Base-by-base conservation (phyloP, 2,329 filamentous ascomycete species). In the Lithohypha guttulata region DNA sequence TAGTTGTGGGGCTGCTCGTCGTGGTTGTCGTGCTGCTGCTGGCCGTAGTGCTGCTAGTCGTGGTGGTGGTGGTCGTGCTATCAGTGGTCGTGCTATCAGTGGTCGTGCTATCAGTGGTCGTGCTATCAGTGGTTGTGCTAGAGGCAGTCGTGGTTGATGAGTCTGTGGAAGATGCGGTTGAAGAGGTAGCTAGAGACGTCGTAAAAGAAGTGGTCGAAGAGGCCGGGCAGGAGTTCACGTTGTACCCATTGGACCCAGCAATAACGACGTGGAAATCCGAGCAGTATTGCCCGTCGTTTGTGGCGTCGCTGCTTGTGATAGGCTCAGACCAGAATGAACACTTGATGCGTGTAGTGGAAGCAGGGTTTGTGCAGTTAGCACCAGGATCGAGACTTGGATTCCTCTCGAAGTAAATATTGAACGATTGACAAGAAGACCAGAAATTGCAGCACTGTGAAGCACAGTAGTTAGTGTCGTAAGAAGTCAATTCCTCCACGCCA, bases 361-460 rank as follows among this genome's bases (percentile, higher is more conserved):
- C 42, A 13, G 23, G 20, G 29, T 47, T 21, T 26, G 44, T 44
- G 46, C 61, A 63, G 10, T 35, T 41, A 17, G 37, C 51, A 11
- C 42, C 53, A 4, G 60, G 56, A 23, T 53, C 46, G 11, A 58
- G 15, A 4, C 44, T 49, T 8, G 60, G 59, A 34, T 60, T 56
- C 28, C 60, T 54, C 42, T 47, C 44, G 34, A 44, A 47, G 36
- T 44, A 47, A 19, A 47, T 42, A 14, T 44, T 29, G 36, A 47
- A 47, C 8, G 44, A 42, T 14, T 35, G 32, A 21, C 44, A 47
- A 15, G 39, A 39, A 10, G 37, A 32, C 9, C 39, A 23, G 20
- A 30, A 34, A 28, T 41, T 25, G 37, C 59, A 61, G 29, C 44
- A 47, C n/a, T 41, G 33, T 2, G 34, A 25, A 14, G 44, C 44